Percentiles rank a stretch among this genome's conserved stretches.
These are phyloP conservation scores for Sporisorium iseilematis-ciliati DNA, from an alignment of 1,284 basidiomycete species.

Conservation along the genomic window DNA sequence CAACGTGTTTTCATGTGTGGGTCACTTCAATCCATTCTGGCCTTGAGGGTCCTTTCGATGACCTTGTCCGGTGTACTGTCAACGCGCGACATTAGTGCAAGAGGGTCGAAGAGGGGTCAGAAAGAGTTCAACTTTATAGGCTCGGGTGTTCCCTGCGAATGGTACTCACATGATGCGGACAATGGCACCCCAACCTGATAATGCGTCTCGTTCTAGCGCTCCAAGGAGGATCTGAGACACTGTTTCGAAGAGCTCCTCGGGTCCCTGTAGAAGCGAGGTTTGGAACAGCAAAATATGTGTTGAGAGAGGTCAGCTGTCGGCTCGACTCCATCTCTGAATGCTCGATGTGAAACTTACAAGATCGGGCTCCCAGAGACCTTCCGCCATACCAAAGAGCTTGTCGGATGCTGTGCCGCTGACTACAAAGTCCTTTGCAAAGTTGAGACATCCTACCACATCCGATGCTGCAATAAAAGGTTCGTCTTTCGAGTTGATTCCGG, in stretches of 20 bases:
- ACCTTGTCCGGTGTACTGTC: slow-evolving; percentile 67
- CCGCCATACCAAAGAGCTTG: slow-evolving; percentile 96
- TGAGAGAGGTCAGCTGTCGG: slow-evolving; percentile 4
- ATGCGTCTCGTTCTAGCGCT: slow-evolving; percentile 94
- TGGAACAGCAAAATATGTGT: neutral
- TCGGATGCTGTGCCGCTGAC: slow-evolving; percentile 91
- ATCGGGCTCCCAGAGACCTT: slow-evolving; percentile 98
- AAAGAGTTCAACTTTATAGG: neutral
- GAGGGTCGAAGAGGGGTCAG: neutral
- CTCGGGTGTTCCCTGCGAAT: neutral
- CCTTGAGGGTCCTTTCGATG: slow-evolving; percentile 65
- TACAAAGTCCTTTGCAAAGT: slow-evolving; percentile 96
- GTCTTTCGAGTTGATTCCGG: slow-evolving; percentile 81
- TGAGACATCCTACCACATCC: slow-evolving; percentile 95
- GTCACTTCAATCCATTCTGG: slow-evolving; percentile 80
- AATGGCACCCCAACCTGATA: slow-evolving; percentile 94
- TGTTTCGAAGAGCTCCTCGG: slow-evolving; percentile 98
- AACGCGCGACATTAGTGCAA: neutral
- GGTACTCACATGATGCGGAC: slow-evolving; percentile 91
- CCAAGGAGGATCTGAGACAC: slow-evolving; percentile 96
- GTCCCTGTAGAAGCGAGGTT: slow-evolving; percentile 72
- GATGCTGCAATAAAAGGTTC: slow-evolving; percentile 96
- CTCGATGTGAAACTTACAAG: slow-evolving; percentile 72
- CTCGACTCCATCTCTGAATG: no score
- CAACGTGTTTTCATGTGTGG: neutral